Conservation (phyloP, 2,329 filamentous ascomycete genomes). For the Massarina eburnea region DNA sequence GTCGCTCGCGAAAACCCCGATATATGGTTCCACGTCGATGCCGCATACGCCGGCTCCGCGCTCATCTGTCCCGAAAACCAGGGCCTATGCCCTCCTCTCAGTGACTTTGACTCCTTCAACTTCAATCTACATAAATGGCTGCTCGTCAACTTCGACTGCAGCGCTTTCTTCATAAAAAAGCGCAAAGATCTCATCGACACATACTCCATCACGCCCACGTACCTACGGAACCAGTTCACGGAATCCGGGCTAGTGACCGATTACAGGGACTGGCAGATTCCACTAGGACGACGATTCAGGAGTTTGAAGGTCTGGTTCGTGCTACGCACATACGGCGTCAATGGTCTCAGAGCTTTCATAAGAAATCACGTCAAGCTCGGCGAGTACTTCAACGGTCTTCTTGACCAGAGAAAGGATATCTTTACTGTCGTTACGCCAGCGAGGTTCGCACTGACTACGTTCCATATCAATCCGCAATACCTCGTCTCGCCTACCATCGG, state of each 20-base stretch:
- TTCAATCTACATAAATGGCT: constrained; percentile 99
- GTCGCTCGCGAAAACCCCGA: constrained; percentile 57
- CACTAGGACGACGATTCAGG: constrained; percentile 84
- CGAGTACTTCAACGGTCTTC: constrained; percentile 66
- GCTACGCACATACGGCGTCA: constrained; percentile 76
- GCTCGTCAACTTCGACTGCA: constrained; percentile 84
- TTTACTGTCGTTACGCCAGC: constrained; percentile 77
- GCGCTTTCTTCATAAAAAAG: constrained; percentile 76
- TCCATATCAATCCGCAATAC: constrained; percentile 55
- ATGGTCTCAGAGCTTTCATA: constrained; percentile 74
- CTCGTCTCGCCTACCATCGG: not conserved
- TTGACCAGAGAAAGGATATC: constrained; percentile 64
- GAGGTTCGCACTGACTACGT: constrained; percentile 77
- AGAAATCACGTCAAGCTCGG: constrained; percentile 68
- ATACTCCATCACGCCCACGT: constrained; percentile 76
- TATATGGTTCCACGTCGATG: constrained; percentile 92
- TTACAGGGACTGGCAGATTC: constrained; percentile 97
- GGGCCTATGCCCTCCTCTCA: constrained; percentile 63
- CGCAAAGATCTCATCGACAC: constrained; percentile 77
- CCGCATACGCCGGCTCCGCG: constrained; percentile 86
- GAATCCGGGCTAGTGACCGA: constrained; percentile 86
- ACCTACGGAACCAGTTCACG: constrained; percentile 79
- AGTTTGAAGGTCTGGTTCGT: constrained; percentile 96
- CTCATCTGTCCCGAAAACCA: constrained; percentile 82
- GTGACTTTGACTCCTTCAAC: constrained; percentile 82